Base-by-base conservation (phyloP, 1,284 basidiomycete genomes). In the Psilocybe mexicana region DNA sequence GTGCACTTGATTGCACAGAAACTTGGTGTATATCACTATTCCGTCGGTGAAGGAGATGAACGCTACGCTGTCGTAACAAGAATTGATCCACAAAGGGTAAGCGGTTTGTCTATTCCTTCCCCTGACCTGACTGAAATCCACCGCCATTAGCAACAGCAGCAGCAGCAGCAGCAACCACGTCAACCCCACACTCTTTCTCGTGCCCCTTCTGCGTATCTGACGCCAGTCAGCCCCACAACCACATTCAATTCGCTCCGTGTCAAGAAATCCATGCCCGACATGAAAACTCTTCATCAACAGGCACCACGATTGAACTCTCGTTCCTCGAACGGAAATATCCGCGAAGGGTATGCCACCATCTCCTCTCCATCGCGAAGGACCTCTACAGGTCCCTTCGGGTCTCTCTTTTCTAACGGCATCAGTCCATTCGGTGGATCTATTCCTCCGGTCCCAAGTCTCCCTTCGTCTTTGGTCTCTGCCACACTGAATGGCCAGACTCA, bases 1-100 rank as follows among this genome's bases (percentile, higher is more conserved):
- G 96, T 99, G 18, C 96, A 99, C 72, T 82, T 98, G 55, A 92
- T 99, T 54, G 96, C 97, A 2, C 94, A 96, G 75, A 97, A 94
- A 76, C 82, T 99, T 14, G 94, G 93, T 54, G 88, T 99, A 25
- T 96, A 92, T 71, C 96, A 98, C 73, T 93, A 94, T 65, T 96
- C 93, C 30, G 85, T 95, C 42, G 96, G 96, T 10, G 93, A 94
- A 68, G 94, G 93, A 35, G 95, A 97, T 10, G 92, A 94, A 55
- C 80, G 95, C 60, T 92, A 94, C 71, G 96, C 95, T 12, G 92
- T 98, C 42, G 95, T 99, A 23, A 94, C 92, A 69, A 89, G 88
- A 61, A 87, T 88, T 66, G 89, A 92, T 74, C 88, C 88, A 52
- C 83, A 87, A 67, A 83, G 86, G 77, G 90, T 87, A 70, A 69